A percentile compares a stretch with the other conserved stretches of the same genome.
Conservation (phyloP, 352 stramenopile genomes). For the Pythium chondricola region DNA sequence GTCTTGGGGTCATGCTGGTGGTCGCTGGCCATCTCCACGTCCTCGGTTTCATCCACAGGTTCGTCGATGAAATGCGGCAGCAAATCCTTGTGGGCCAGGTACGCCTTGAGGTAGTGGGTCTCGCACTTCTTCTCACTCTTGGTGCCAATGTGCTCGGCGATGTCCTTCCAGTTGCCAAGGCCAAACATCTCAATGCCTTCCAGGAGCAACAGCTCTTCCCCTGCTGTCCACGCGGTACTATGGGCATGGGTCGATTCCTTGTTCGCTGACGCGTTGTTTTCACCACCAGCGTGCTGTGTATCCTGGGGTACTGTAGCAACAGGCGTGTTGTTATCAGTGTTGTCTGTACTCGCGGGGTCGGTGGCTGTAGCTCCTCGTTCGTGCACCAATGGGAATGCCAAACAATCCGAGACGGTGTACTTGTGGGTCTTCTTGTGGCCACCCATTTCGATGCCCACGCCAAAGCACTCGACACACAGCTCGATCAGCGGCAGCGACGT, state of each 20-base stretch:
- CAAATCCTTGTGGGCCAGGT: conserved; percentile 55
- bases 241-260: conserved; percentile 7
- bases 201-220: conserved; percentile 95
- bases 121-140: conserved; percentile 88
- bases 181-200: conserved; percentile 95
- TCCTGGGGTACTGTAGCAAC: not conserved
- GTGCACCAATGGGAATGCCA: conserved; percentile 67
- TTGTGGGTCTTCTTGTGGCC: conserved; percentile 76
- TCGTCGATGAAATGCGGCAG: conserved; percentile 63
- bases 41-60: conserved; percentile 23
- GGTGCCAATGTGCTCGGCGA: conserved; percentile 77
- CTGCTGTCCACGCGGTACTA: conserved; percentile 82
- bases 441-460: conserved; percentile 68
- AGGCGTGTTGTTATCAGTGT: too few species aligned
- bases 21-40: conserved; percentile 2
- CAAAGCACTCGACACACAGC: conserved; percentile 95
- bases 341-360: not conserved
- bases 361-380: conserved; percentile 20
- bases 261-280: conserved; percentile 16
- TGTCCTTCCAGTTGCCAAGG: conserved; percentile 96
- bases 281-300: not conserved
- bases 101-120: conserved; percentile 81
- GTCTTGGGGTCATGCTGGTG: conserved; percentile 22
- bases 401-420: conserved; percentile 80
- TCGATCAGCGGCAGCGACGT: conserved; percentile 52